Base-by-base conservation (phyloP, 352 stramenopile genomes). In the Pythium guiyangense region DNA sequence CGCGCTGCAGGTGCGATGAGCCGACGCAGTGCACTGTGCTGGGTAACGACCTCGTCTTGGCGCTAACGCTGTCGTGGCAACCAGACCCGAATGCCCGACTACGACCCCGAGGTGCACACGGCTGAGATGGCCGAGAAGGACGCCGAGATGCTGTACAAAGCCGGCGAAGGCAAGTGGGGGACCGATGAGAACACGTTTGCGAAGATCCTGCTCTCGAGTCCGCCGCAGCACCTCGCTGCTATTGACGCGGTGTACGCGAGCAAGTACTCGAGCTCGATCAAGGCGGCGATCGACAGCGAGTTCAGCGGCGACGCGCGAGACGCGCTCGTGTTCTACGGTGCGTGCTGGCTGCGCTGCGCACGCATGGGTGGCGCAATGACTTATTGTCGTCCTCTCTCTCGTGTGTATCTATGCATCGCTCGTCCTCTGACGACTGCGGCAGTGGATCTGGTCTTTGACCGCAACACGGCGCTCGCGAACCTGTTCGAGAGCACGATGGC, bases 141-240 rank as follows among this genome's bases (percentile, higher is more conserved):
- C 45, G 78, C 73, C 15, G 73, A 90, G 18, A 53, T 67, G 15
- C 63, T 92, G 35, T 92, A 90, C 70, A 88, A 88, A 26, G 76
- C 82, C 5, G 82, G 82, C 42, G 77, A 92, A 53, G 82, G 77
- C 60, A 88, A 90, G 63, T 90, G 77, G 76, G 79, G 79, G 52
- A 92, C 79, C 44, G 79, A 92, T 58, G 79, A 86, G 50, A 73
- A 77, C 14, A 59, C 45, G 4, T 89, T 92, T 59, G 66, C 81
- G 29, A 89, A 87, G 59, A 65, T 83, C 37, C 54, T 89, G 43
- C 53, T 88, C 45, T 57, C 74, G 12, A 88, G 75, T 51, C 78
- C 79, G n/a, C 72, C 76, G 2, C 55, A 78, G 66, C 78, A 90
- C 63, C 35, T 92, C 27, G 62, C 63, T 26, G 70, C 80, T 35